These are phyloP conservation scores for Phalaenopsis hybrid DNA, from an alignment of 116 monocot species.

Conservation along the genomic window DNA sequence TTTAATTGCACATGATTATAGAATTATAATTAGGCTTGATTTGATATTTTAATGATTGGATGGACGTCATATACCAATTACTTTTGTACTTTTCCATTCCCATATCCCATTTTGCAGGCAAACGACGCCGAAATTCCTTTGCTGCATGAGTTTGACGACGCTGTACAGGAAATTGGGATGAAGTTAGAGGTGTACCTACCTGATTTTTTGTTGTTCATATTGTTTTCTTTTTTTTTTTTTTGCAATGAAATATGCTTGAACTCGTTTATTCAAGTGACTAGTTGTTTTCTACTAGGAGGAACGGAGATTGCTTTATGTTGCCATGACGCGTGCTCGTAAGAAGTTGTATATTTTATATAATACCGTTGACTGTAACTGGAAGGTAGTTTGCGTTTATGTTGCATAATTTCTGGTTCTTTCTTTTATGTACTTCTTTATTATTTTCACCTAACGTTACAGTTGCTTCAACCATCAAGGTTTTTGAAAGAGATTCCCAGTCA, in stretches of 20 bases:
- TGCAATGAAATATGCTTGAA: neutral
- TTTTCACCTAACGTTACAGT: constrained; percentile 27
- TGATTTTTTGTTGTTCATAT: neutral
- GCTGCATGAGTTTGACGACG: constrained; percentile 62
- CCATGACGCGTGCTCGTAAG: constrained; percentile 87
- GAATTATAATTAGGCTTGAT: neutral
- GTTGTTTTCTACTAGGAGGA: constrained; percentile 57
- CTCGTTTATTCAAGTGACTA: neutral
- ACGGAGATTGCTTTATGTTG: constrained; percentile 81
- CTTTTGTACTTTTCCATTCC: neutral
- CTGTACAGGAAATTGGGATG: constrained; percentile 33
- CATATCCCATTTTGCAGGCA: constrained; percentile 22
- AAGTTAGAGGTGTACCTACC: constrained; percentile 52
- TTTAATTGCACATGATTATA: neutral
- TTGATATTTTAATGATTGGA: neutral
- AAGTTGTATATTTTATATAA: constrained; percentile 76
- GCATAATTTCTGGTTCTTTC: neutral
- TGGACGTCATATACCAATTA: neutral
- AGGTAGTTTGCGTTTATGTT: constrained; percentile 31
- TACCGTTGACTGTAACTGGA: constrained; percentile 61
- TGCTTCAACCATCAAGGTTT: constrained; percentile 87
- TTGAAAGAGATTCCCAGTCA: constrained; percentile 77
- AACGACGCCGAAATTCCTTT: constrained; percentile 97
- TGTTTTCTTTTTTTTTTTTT: neutral
- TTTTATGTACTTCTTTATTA: constrained; percentile 4